These are phyloP conservation scores for Vigna unguiculata DNA, from an alignment of 306 rosid genomes.

Conservation along the genomic window DNA sequence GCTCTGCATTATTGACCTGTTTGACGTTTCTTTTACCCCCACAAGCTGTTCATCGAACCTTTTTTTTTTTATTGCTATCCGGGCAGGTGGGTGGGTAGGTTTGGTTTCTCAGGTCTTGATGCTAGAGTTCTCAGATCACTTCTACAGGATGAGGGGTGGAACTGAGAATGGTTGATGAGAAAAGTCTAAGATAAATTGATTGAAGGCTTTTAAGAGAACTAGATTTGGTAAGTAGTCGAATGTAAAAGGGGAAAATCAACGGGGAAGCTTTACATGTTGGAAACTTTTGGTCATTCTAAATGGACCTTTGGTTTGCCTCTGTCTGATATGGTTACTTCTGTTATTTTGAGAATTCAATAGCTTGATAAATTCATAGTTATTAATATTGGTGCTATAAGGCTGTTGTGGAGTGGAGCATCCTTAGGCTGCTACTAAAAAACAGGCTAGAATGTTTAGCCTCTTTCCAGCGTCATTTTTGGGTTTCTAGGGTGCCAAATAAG, in stretches of 20 bases:
- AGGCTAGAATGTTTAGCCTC: background rate
- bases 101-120: background rate
- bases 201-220: conserved; percentile 18
- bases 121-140: background rate
- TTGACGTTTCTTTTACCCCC: conserved; percentile 9
- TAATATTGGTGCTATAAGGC: background rate
- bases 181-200: background rate
- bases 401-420: too few relatives aligned
- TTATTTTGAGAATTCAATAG: conserved; percentile 28
- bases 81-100: background rate
- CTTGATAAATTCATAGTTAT: conserved; percentile 3
- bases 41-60: background rate
- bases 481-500: too few relatives aligned
- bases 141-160: conserved; percentile 4
- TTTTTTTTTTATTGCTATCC: background rate
- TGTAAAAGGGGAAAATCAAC: background rate
- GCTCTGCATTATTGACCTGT: conserved; percentile 3
- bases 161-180: background rate
- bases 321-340: conserved; percentile 24
- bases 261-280: conserved; percentile 1
- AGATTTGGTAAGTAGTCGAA: background rate
- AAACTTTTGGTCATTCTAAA: background rate
- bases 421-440: background rate
- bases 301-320: conserved; percentile 6
- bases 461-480: background rate